phyloP scores from a whole-genome alignment of 192 early-diverging fungal genomes.

The Spinellus fusiger region DNA sequence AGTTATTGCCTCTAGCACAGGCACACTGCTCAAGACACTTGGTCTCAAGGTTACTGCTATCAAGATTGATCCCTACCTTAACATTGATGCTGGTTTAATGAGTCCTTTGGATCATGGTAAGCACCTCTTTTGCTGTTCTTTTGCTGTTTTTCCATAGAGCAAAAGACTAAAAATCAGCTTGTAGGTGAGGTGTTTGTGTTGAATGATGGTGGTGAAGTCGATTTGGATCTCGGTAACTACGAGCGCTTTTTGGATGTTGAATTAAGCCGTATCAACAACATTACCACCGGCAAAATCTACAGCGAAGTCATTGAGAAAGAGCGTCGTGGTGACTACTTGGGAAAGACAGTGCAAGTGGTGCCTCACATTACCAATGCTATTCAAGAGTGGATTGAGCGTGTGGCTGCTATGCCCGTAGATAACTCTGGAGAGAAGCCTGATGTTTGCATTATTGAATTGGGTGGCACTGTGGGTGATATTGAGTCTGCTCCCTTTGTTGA shows the following conservation, averaged over 20 bases:
- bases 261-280: conserved; percentile 95
- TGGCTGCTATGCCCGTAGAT: conserved; percentile 84
- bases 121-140: not conserved
- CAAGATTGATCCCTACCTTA: conserved; percentile 99
- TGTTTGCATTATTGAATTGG: conserved; percentile 97
- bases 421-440: conserved; percentile 78
- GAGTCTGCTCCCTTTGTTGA: conserved; percentile 99
- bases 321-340: conserved; percentile 91
- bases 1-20: conserved; percentile 96
- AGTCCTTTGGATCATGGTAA: conserved; percentile 94
- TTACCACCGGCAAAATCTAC: conserved; percentile 99
- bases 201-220: conserved; percentile 98
- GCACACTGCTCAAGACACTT: conserved; percentile 86
- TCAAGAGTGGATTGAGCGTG: conserved; percentile 97
- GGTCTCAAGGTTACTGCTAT: conserved; percentile 94
- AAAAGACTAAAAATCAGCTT: not conserved
- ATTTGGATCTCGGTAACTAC: conserved; percentile 98
- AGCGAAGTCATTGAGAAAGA: conserved; percentile 91
- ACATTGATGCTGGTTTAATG: conserved; percentile 98
- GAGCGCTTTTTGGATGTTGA: conserved; percentile 95
- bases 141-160: not conserved
- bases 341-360: conserved; percentile 98
- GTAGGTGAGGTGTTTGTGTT: conserved; percentile 97
- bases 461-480: conserved; percentile 98
- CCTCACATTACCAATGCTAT: conserved; percentile 97